Evolutionary conservation across 371 early-diverging fungal species (phyloP).

Genomic region (Basidiobolus meristosporus): DNA sequence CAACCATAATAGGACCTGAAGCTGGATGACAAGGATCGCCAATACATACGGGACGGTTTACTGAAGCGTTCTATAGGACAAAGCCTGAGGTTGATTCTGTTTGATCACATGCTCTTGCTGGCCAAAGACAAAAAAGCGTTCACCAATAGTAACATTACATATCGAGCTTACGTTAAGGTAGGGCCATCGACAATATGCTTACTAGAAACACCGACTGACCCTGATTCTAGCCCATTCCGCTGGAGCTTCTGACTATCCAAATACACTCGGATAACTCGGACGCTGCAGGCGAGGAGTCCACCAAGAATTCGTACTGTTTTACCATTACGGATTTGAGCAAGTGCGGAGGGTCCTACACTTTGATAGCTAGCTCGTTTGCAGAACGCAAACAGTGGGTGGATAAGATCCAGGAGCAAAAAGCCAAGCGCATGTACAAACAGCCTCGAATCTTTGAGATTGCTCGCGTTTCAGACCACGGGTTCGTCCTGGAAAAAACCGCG

Average conservation of each 20-base stretch:
- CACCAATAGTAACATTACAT: slow-evolving; percentile 31
- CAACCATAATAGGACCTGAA: slow-evolving; percentile 32
- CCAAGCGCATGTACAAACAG: no score
- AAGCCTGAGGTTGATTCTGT: slow-evolving; percentile 53
- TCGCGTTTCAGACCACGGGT: no score
- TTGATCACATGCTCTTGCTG: slow-evolving; percentile 73
- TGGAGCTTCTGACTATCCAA: slow-evolving; percentile 10
- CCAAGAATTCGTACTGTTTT: neutral
- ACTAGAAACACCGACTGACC: slow-evolving; percentile 41
- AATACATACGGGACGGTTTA: slow-evolving; percentile 58
- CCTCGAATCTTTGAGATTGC: no score
- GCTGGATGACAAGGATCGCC: slow-evolving; percentile 41
- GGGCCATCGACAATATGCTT: slow-evolving; percentile 47
- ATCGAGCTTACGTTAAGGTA: slow-evolving; percentile 4
- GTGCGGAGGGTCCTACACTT: no score
- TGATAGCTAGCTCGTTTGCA: no score
- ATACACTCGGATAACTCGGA: slow-evolving; percentile 29
- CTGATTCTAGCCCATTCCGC: slow-evolving; percentile 12
- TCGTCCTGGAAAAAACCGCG: no score
- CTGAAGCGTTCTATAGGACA: slow-evolving; percentile 45
- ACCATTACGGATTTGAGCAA: no score
- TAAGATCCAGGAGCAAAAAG: no score
- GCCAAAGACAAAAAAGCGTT: slow-evolving; percentile 36
- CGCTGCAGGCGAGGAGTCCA: slow-evolving; percentile 18
- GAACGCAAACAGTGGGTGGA: no score